These are phyloP conservation scores for Taiozyma onychis DNA, from an alignment of 1,139 yeast genomes.

Conservation along the genomic window DNA sequence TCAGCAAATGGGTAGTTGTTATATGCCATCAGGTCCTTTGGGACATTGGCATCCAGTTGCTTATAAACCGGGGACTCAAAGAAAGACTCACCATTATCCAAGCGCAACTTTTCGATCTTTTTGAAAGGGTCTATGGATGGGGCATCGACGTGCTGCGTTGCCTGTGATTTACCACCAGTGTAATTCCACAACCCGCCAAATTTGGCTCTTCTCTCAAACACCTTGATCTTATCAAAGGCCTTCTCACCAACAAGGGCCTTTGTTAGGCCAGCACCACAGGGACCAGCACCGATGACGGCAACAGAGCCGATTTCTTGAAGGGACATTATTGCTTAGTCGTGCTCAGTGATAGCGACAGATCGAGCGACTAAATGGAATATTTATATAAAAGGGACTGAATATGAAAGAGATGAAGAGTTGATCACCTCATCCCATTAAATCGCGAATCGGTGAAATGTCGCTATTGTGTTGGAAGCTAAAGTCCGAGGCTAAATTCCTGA, in stretches of 20 bases:
- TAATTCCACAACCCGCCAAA: conserved; percentile 56
- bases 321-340: not conserved
- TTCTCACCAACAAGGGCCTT: conserved; percentile 46
- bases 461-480: not conserved
- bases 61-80: conserved; percentile 30
- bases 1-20: conserved; percentile 41
- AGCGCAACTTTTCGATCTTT: conserved; percentile 8
- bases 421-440: not conserved
- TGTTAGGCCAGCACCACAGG: conserved; percentile 56
- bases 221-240: conserved; percentile 37
- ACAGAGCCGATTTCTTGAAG: conserved; percentile 23
- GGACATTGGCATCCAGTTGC: conserved; percentile 57
- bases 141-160: conserved; percentile 10
- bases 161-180: conserved; percentile 21
- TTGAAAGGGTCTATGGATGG: conserved; percentile 19
- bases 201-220: conserved; percentile 43
- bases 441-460: not conserved
- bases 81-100: conserved; percentile 18
- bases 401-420: not conserved
- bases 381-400: not conserved
- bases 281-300: conserved; percentile 64
- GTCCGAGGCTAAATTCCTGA: not conserved
- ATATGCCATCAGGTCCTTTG: conserved; percentile 51
- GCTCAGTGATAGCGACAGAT: not conserved
- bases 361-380: not conserved